A percentile compares a stretch with the other conserved stretches of the same genome.
Evolutionary conservation across 768 basidiomycete genomes (phyloP).

Genomic region (Russula dissimulans): DNA sequence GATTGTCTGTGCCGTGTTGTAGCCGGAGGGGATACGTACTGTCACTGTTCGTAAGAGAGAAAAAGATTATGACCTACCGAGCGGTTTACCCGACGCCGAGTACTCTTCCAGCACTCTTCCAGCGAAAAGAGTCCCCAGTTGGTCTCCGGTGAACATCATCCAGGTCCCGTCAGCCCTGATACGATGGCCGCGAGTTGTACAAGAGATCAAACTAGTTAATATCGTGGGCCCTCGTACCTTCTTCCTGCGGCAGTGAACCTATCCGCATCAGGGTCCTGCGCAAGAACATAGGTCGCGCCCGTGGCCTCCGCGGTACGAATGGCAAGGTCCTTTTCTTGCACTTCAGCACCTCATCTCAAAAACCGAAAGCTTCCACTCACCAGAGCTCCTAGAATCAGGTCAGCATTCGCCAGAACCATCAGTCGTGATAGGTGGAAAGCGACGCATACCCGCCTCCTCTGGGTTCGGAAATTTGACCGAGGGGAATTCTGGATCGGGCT

Average conservation of each 20-base stretch:
- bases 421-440: not conserved
- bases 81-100: constrained; percentile 36
- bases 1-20: constrained; percentile 44
- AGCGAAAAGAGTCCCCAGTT: constrained; percentile 58
- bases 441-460: constrained; percentile 66
- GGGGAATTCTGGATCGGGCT: constrained; percentile 78
- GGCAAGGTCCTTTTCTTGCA: constrained; percentile 53
- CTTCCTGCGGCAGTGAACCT: constrained; percentile 72
- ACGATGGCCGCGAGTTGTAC: constrained; percentile 22
- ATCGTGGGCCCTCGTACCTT: constrained; percentile 31
- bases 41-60: not conserved
- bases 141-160: constrained; percentile 75
- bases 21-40: not conserved
- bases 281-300: constrained; percentile 57
- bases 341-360: not conserved
- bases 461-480: constrained; percentile 85
- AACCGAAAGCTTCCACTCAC: constrained; percentile 9
- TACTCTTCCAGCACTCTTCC: constrained; percentile 36
- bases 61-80: constrained; percentile 27
- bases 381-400: constrained; percentile 19
- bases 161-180: constrained; percentile 41
- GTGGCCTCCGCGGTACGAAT: constrained; percentile 47
- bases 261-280: constrained; percentile 87
- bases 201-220: not conserved
- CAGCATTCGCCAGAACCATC: not conserved